A percentile compares a stretch with the other conserved stretches of the same genome.
Conservation (phyloP, 148 eudicot genomes). For the Mesembryanthemum crystallinum region DNA sequence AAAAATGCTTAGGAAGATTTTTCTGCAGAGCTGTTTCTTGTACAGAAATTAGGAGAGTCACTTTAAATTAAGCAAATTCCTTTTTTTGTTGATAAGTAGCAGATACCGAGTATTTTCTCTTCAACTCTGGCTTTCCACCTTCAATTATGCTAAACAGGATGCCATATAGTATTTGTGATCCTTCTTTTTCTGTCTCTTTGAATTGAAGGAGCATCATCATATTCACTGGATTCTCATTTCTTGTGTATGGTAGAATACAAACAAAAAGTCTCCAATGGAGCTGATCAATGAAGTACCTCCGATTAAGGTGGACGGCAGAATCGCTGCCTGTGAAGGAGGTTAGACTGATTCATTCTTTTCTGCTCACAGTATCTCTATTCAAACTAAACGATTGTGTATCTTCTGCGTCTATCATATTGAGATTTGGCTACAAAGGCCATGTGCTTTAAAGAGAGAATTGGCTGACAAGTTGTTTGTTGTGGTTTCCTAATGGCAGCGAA, state of each 20-base stretch:
- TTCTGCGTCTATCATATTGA: not conserved
- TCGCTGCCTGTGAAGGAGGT: constrained; percentile 96
- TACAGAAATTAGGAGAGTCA: too few relatives aligned
- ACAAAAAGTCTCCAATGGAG: constrained; percentile 96
- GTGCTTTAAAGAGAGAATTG: not conserved
- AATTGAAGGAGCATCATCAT: not conserved
- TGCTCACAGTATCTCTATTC: not conserved
- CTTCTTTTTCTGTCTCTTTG: not conserved
- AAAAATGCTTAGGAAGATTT: too few relatives aligned
- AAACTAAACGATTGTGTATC: not conserved
- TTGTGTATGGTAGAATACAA: constrained; percentile 51
- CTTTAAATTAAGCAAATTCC: too few relatives aligned
- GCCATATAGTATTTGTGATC: not conserved
- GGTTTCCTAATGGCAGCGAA: constrained; percentile 46
- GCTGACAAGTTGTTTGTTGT: constrained; percentile 2
- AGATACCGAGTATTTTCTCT: not conserved
- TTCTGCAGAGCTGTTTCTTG: not conserved
- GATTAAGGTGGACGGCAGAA: constrained; percentile 87
- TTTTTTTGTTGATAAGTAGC: too few relatives aligned
- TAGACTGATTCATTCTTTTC: constrained; percentile 14
- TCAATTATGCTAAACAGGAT: not conserved
- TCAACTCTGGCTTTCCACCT: not conserved
- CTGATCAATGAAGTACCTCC: constrained; percentile 94
- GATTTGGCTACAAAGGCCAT: not conserved
- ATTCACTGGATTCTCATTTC: not conserved